phyloP scores from a whole-genome alignment of 2,329 filamentous ascomycete species.

The Aspergillus sp. region DNA sequence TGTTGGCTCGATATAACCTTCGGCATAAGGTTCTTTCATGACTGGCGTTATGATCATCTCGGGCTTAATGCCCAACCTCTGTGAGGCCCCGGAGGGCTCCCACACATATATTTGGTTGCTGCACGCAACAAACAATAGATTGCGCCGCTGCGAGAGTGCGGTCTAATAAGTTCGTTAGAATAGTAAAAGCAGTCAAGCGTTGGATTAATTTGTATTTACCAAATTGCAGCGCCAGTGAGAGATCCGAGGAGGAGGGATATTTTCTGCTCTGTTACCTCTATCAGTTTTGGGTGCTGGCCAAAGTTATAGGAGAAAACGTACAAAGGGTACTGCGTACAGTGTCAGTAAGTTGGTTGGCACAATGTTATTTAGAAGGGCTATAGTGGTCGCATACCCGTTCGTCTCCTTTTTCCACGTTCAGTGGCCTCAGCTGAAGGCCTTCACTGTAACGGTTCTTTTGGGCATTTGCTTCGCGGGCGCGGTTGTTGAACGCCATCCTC shows the following conservation, averaged over 20 bases:
- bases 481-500: constrained; percentile 23
- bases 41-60: constrained; percentile 44
- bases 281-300: constrained; percentile 6
- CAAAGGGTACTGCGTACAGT: constrained; percentile 17
- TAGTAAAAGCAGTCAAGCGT: neutral
- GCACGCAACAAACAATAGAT: constrained; percentile 48
- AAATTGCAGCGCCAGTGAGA: constrained; percentile 47
- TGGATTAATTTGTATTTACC: constrained; percentile 24
- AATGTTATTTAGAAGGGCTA: neutral
- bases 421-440: constrained; percentile 27
- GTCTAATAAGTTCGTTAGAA: constrained; percentile 28
- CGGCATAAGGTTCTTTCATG: constrained; percentile 40
- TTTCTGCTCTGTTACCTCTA: constrained; percentile 24
- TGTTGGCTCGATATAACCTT: constrained; percentile 54
- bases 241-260: constrained; percentile 30
- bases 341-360: constrained; percentile 9
- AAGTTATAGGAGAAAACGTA: constrained; percentile 12
- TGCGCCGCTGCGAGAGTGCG: constrained; percentile 48
- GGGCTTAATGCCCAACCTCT: constrained; percentile 39
- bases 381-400: constrained; percentile 34
- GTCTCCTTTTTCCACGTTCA: constrained; percentile 34
- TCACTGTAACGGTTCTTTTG: constrained; percentile 17
- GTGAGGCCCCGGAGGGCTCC: constrained; percentile 42
- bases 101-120: constrained; percentile 45
- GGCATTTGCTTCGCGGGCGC: neutral